Base-by-base conservation (phyloP, 179 eudicot species). In the Gypsophila paniculata region DNA sequence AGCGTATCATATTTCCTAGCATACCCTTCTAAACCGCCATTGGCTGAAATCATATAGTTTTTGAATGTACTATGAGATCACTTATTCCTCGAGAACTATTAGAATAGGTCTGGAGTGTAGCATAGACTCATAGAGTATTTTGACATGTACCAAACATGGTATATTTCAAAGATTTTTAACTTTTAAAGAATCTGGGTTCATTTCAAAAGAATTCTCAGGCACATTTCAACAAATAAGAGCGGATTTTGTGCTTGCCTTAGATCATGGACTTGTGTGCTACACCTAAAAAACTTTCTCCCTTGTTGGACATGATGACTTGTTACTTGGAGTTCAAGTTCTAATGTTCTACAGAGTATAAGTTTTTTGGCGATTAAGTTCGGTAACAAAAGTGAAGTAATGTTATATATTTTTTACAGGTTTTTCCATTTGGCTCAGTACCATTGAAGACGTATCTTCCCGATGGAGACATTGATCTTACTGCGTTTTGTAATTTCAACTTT, bases 381-480 rank as follows among this genome's bases (percentile, higher is more conserved):
- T 46, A 14, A 58, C 15, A 0, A 29, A 58, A 6, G 2, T 57
- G n/a, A 51, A 5, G 55, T 14, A 51, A 74, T 57, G 36, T 15
- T 63, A 25, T 18, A 23, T 17, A 0, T 54, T 68, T 52, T 23
- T 75, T 74, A 9, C 84, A 92, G 98, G 90, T 90, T 53, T 89
- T 85, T 60, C 86, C 95, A n/a, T 92, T 86, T 76, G 96, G 98
- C 61, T 92, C 97, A 8, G 96, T 88, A 34, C 98, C 98, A 51
- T 78, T 92, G 54, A 92, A 84, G 81, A 92, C 96, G 19, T 92
- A 90, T 79, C 98, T 92, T 74, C 96, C 98, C 39, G 96, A 92
- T 72, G 98, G 98, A 65, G 96, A 92, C 71, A 88, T 92, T 76
- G 98, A 92, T 82, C 83, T 92, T 76, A 88, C 98, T 65, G 91